phyloP scores from a whole-genome alignment of 352 stramenopile species.

The Chrysophaeum taylorii region DNA sequence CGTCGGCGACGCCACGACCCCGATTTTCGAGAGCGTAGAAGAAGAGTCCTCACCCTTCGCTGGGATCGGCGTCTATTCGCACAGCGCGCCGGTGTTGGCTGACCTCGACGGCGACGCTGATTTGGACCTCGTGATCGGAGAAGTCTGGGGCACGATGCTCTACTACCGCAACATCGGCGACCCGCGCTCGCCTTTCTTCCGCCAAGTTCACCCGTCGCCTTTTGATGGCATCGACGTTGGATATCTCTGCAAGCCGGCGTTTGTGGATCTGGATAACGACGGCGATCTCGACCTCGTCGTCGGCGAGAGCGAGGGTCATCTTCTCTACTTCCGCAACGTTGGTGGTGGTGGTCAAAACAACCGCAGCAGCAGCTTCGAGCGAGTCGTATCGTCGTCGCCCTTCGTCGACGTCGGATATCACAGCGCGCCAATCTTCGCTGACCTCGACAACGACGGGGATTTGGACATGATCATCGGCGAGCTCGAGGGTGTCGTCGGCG shows the following conservation, averaged over 20 bases:
- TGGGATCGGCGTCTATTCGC: too few species aligned
- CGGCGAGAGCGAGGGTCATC: neutral
- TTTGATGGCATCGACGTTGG: neutral
- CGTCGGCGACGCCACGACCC: too few species aligned
- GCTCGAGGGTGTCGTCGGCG: too few species aligned
- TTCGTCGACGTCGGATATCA: neutral
- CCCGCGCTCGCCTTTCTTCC: too few species aligned
- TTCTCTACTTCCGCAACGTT: neutral
- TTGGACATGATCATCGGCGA: neutral
- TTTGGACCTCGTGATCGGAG: neutral
- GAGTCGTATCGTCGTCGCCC: neutral
- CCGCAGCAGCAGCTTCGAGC: neutral
- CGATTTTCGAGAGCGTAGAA: too few species aligned
- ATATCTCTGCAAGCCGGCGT: neutral
- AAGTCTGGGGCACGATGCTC: neutral
- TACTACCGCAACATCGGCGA: neutral
- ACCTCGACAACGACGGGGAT: neutral
- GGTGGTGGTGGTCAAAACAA: too few species aligned
- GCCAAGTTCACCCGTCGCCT: neutral
- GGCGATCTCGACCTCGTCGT: conserved; percentile 5
- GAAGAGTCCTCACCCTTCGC: too few species aligned
- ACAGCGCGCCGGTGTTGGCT: neutral
- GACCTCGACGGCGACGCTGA: conserved; percentile 1
- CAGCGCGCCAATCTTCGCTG: neutral
- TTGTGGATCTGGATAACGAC: neutral